Evolutionary conservation across 2,329 filamentous ascomycete genomes (phyloP).

Genomic region (Fusarium buxicola): DNA sequence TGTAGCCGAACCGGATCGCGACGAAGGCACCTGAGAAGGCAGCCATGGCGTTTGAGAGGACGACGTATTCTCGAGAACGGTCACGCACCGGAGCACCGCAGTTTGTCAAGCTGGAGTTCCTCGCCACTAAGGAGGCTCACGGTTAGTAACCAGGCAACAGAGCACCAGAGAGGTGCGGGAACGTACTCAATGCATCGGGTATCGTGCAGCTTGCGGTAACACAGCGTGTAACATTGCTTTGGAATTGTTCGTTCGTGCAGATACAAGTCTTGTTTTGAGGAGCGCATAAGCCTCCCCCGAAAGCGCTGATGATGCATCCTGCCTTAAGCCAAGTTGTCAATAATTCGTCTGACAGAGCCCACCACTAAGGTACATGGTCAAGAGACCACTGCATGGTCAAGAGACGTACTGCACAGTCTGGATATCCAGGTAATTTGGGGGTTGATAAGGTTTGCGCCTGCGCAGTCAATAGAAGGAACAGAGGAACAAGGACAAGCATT

Average conservation of each 20-base stretch:
- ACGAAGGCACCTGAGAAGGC: neutral
- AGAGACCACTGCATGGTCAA: accelerated
- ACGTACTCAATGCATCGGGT: neutral
- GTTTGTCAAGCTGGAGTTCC: neutral
- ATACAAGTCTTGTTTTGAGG: neutral
- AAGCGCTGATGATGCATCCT: neutral
- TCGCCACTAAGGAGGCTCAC: neutral
- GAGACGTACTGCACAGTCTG: neutral
- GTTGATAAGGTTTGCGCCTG: neutral
- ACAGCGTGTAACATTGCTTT: neutral
- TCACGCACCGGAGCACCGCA: neutral
- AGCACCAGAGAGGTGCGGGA: neutral
- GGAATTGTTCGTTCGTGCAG: neutral
- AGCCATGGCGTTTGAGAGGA: neutral
- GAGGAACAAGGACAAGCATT: neutral
- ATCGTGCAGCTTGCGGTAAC: neutral
- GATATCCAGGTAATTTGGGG: neutral
- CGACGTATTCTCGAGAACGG: neutral
- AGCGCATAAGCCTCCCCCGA: neutral
- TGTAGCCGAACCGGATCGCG: neutral
- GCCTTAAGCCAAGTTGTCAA: neutral
- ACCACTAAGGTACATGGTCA: too few species aligned
- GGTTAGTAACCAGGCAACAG: neutral
- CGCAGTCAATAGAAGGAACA: neutral
- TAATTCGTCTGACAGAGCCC: too few species aligned